Base-by-base conservation (phyloP, 768 basidiomycete genomes). In the Phaffia australis region DNA sequence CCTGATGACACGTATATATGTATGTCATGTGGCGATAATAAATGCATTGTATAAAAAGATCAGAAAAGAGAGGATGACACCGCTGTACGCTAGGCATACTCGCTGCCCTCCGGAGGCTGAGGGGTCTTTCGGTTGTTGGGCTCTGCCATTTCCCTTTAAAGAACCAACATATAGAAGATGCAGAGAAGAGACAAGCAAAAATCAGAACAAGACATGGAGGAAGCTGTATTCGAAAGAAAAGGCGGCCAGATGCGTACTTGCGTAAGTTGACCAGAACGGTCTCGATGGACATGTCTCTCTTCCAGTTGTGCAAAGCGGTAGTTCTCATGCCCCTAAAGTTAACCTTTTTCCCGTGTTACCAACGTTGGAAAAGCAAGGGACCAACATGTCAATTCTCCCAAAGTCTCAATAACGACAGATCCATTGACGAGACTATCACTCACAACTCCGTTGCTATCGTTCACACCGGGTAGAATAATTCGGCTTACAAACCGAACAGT, bases 381-480 rank as follows among this genome's bases (percentile, higher is more conserved):
- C 68, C 59, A 14, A 32, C 23, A 29, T 19, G 27, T 21, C 16
- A 52, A 7, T 52, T n/a, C 49, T 3, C 8, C 4, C 32, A n/a
- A n/a, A n/a, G 46, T 15, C 25, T 47, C 1, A 52, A 50, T 19
- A 18, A 27, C 9, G 56, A 51, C 30, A 21, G 29, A 19, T 21
- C 15, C 9, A 27, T 8, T 18, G 52, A 55, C 64, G 46, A 54
- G 25, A 4, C 49, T 25, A 23, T 4, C 25, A 72, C 75, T 69
- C 60, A 80, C 79, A 49, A 78, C 82, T 52, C 95, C 95, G 63
- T 86, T 81, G 1, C 75, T 71, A 72, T 81, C 83, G 71, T 80
- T 83, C 71, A 98, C 93, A 75, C 92, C 95, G 1, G 95, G 94
- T 21, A 99, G 81, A 76, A 97, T 95, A 69, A 99, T 89, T 66